Base-by-base conservation (phyloP, 2,329 filamentous ascomycete species). In the Xylariaceae sp. region DNA sequence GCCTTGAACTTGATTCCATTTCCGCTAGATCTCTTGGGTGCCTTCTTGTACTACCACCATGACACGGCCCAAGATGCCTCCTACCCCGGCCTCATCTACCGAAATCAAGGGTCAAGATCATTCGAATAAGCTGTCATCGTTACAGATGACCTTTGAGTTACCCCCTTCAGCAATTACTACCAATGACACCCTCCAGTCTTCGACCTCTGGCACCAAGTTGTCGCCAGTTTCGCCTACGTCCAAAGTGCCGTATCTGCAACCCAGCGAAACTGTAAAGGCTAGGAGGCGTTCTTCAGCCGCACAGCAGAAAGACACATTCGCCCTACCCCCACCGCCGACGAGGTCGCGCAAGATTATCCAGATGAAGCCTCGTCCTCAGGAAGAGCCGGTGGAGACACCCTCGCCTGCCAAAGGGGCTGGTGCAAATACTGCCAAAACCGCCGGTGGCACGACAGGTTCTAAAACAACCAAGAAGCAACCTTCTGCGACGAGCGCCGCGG, bases 281-380 rank as follows among this genome's bases (percentile, higher is more conserved):
- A 75, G 80, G 45, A 74, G 81, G 51, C 75, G 82, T 33, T 76
- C 78, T 0, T 80, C 81, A 13, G 70, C 77, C 10, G 71, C 75
- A 11, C 67, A 74, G 52, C 76, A 78, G 51, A 86, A 84, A 60
- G 82, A 85, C 62, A 77, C 81, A 41, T 95, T 96, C 70, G 82
- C 89, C 8, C 82, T 99, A 13, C 94, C 94, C 16, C 94, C 94
- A 8, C 94, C 93, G 13, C 94, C 94, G 0, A 96, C 92, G 3
- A 82, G 93, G 58, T 90, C 91, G 35, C 87, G 93, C 66, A 97
- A 95, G 76, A 97, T 99, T 70, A 97, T 97, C 53, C 93, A 97
- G 75, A 96, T 97, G 92, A 96, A 96, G 73, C 93, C 83, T 15
- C 74, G 77, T 21, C 65, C 72, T 24, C 75, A 83, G 61, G 68